Evolutionary conservation across 2,329 filamentous ascomycete genomes (phyloP).

Genomic region (Xylariaceae sp.): DNA sequence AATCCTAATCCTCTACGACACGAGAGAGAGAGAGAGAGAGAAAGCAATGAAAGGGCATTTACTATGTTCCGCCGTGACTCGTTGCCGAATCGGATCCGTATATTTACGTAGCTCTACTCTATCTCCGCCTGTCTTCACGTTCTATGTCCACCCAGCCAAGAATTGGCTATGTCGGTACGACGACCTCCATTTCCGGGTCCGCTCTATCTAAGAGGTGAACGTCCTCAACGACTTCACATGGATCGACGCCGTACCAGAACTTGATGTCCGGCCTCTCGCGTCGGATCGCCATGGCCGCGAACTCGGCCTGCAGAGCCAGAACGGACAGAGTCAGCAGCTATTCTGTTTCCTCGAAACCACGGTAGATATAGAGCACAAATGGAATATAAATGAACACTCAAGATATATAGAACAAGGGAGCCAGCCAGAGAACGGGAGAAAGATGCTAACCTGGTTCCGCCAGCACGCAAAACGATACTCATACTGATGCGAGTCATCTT

Average conservation of each 20-base stretch:
- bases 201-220: background rate
- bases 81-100: too few species aligned
- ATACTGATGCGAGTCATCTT: background rate
- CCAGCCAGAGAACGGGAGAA: background rate
- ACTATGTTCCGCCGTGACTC: too few species aligned
- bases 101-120: too few species aligned
- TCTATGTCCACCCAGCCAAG: background rate
- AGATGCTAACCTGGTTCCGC: conserved; percentile 6
- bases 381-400: background rate
- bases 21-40: too few species aligned
- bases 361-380: background rate
- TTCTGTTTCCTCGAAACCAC: background rate
- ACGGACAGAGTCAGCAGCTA: background rate
- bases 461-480: conserved; percentile 14
- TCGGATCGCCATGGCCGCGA: conserved; percentile 7
- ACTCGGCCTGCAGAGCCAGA: conserved; percentile 4
- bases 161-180: background rate
- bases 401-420: background rate
- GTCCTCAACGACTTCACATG: conserved; percentile 7
- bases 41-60: too few species aligned
- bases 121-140: too few species aligned
- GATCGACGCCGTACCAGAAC: conserved; percentile 11
- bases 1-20: too few species aligned
- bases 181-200: background rate
- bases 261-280: background rate